Evolutionary conservation across 2,329 filamentous ascomycete genomes (phyloP).

Genomic region (Beauveria sp.): DNA sequence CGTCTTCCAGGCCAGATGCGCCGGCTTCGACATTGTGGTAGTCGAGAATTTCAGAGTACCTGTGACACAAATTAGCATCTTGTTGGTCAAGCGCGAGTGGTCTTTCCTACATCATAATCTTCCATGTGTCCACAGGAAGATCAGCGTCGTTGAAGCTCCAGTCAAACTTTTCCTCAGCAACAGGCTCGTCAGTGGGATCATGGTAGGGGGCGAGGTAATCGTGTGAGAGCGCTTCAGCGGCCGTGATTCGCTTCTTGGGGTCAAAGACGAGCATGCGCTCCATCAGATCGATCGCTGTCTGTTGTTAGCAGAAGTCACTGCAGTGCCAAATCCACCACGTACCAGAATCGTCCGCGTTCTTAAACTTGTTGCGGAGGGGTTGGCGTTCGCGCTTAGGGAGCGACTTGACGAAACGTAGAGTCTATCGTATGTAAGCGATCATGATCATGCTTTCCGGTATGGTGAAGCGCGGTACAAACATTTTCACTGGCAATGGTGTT

Average conservation of each 20-base stretch:
- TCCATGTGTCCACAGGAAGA: slow-evolving; percentile 97
- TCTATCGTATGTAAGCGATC: slow-evolving; percentile 42
- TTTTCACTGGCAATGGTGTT: slow-evolving; percentile 98
- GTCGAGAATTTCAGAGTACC: slow-evolving; percentile 98
- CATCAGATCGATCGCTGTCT: slow-evolving; percentile 81
- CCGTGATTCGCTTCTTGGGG: slow-evolving; percentile 90
- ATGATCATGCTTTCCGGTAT: slow-evolving; percentile 14
- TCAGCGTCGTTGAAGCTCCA: slow-evolving; percentile 99
- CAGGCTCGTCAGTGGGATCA: slow-evolving; percentile 92
- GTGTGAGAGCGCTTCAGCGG: slow-evolving; percentile 77
- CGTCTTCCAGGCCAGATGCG: slow-evolving; percentile 13
- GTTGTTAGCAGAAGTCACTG: not conserved
- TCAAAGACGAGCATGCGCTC: slow-evolving; percentile 98
- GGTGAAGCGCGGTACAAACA: slow-evolving; percentile 42
- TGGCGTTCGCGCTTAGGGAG: slow-evolving; percentile 90
- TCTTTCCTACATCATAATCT: slow-evolving; percentile 91
- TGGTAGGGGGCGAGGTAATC: slow-evolving; percentile 95
- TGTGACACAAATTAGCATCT: slow-evolving; percentile 28
- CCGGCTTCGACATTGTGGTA: slow-evolving; percentile 84
- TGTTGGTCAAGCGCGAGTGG: not conserved
- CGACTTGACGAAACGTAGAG: slow-evolving; percentile 92
- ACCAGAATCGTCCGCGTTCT: slow-evolving; percentile 85
- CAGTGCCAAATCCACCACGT: slow-evolving; percentile 23
- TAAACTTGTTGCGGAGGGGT: slow-evolving; percentile 82
- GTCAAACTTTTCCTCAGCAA: slow-evolving; percentile 95